These are phyloP conservation scores for Arthromyces matolae DNA, from an alignment of 768 basidiomycete genomes.

Conservation along the genomic window DNA sequence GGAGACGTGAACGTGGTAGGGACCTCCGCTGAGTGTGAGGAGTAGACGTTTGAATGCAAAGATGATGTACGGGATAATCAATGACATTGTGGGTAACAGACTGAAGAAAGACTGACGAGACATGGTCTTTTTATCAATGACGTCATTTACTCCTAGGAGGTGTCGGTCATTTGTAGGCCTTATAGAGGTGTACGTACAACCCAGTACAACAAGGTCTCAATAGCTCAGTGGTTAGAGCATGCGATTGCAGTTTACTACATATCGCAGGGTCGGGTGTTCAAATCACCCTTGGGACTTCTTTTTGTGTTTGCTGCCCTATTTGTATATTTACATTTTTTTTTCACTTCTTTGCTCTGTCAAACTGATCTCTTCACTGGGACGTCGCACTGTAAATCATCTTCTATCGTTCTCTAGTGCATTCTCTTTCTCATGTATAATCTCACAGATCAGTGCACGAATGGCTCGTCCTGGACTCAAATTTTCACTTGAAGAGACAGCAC, in stretches of 20 bases:
- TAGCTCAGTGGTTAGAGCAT: conserved; percentile 17
- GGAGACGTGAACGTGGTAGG: no score
- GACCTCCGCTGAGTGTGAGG: no score
- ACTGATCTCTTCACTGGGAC: neutral
- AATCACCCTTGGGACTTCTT: conserved; percentile 14
- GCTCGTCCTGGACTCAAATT: conserved; percentile 5
- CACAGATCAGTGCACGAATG: conserved; percentile 2
- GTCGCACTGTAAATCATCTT: conserved; percentile 1
- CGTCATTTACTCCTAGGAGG: no score
- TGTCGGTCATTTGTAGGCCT: no score
- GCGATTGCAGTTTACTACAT: conserved; percentile 7
- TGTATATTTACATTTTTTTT: neutral
- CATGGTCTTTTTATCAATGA: no score
- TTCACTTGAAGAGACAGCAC: neutral
- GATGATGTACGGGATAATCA: no score
- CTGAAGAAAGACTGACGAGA: no score
- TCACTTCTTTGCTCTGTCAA: neutral
- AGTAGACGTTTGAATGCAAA: no score
- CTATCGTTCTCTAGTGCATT: neutral
- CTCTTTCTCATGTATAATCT: neutral
- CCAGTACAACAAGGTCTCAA: conserved; percentile 1
- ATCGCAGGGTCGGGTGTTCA: conserved; percentile 16
- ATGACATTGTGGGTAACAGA: no score
- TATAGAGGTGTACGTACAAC: neutral
- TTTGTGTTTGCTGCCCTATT: neutral